phyloP scores from a whole-genome alignment of 2,329 filamentous ascomycete species.

The Corynespora cassiicola region DNA sequence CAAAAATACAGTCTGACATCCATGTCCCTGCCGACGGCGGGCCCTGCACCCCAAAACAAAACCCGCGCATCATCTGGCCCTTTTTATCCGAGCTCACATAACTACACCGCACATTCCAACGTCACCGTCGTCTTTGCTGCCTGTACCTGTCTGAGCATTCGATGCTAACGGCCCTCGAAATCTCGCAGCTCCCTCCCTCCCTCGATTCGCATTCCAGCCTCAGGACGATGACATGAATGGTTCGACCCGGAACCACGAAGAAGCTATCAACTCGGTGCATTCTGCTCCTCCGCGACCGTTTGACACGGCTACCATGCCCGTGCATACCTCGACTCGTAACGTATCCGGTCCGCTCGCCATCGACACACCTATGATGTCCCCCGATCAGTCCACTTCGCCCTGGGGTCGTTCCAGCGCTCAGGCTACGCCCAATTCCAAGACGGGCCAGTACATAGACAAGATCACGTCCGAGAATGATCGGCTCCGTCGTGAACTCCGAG shows the following conservation, averaged over 20 bases:
- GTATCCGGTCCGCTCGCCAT: constrained; percentile 38
- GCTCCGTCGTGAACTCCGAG: constrained; percentile 69
- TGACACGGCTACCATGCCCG: constrained; percentile 30
- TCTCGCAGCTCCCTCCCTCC: constrained; percentile 25
- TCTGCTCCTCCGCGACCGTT: constrained; percentile 17
- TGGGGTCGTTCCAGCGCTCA: constrained; percentile 35
- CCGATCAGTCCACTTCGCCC: constrained; percentile 27
- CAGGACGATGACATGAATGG: constrained; percentile 41
- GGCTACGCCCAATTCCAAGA: constrained; percentile 38
- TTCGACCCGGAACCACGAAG: constrained; percentile 22
- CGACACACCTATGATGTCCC: constrained; percentile 30
- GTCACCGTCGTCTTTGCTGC: constrained; percentile 1
- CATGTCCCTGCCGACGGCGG: no score
- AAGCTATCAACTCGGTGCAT: constrained; percentile 18
- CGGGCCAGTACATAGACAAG: constrained; percentile 68
- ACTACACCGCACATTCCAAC: constrained; percentile 8
- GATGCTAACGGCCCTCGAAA: constrained; percentile 22
- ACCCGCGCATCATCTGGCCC: constrained; percentile 4
- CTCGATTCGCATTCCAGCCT: constrained; percentile 24
- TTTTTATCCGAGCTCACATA: constrained; percentile 13
- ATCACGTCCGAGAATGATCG: constrained; percentile 82
- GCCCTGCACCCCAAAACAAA: constrained; percentile 15
- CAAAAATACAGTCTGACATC: constrained; percentile 4
- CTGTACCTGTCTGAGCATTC: constrained; percentile 9
- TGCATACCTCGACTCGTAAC: constrained; percentile 36